Percentiles rank a stretch among this genome's conserved stretches.
These are phyloP conservation scores for Podaxis sp. DNA, from an alignment of 768 basidiomycete genomes.

Conservation along the genomic window DNA sequence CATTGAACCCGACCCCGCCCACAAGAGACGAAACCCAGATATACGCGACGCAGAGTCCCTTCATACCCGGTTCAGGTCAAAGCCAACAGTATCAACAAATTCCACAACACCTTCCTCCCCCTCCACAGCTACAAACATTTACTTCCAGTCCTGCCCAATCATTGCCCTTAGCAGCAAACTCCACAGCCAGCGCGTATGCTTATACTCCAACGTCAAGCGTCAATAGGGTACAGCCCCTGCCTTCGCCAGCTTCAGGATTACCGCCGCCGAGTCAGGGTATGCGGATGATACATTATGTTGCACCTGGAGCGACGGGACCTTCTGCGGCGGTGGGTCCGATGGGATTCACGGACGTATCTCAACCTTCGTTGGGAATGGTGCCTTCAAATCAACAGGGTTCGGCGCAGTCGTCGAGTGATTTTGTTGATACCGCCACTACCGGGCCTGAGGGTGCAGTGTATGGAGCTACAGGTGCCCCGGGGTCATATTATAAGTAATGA, in stretches of 20 bases:
- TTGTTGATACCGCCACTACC: background rate
- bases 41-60: background rate
- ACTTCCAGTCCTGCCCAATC: background rate
- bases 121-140: background rate
- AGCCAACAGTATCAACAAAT: background rate
- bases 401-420: background rate
- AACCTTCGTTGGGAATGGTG: background rate
- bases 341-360: background rate
- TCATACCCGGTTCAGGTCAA: background rate
- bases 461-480: background rate
- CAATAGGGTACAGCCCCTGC: background rate
- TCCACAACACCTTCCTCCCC: conserved; percentile 1
- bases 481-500: background rate
- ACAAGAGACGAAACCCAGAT: background rate
- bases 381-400: background rate
- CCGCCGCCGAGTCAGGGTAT: conserved; percentile 3
- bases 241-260: background rate
- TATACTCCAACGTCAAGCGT: background rate
- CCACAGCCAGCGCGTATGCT: background rate
- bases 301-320: background rate
- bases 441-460: background rate
- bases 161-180: background rate
- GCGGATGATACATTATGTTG: conserved; percentile 10
- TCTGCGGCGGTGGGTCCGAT: background rate
- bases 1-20: background rate